Evolutionary conservation across 2,329 filamentous ascomycete genomes (phyloP).

Genomic region (Ophiostoma sp.): DNA sequence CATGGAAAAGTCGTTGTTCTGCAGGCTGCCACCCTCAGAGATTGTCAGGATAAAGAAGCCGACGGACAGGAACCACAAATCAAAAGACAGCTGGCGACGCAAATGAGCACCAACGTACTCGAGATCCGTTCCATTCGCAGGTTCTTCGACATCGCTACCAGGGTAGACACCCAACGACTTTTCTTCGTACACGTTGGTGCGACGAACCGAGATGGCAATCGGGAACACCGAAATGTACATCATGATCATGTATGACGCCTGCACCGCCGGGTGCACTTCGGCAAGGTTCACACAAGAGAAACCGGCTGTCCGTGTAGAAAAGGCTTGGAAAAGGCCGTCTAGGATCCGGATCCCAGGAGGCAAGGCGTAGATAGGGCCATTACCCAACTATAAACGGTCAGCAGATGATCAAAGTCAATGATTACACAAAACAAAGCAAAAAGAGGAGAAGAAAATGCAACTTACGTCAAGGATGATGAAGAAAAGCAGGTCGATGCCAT

Average conservation of each 20-base stretch:
- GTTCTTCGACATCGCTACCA: conserved; percentile 43
- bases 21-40: conserved; percentile 69
- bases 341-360: conserved; percentile 71
- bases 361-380: conserved; percentile 60
- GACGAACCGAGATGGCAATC: conserved; percentile 88
- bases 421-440: background rate
- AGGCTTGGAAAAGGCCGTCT: conserved; percentile 84
- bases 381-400: conserved; percentile 55
- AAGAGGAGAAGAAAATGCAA: conserved; percentile 26
- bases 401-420: background rate
- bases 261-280: conserved; percentile 78
- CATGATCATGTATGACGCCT: conserved; percentile 94
- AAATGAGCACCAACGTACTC: conserved; percentile 90
- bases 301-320: conserved; percentile 83
- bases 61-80: conserved; percentile 93
- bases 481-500: conserved; percentile 78
- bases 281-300: conserved; percentile 77
- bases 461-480: conserved; percentile 87
- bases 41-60: conserved; percentile 92
- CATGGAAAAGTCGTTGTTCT: conserved; percentile 58
- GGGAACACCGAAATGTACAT: conserved; percentile 99
- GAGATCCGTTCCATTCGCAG: conserved; percentile 54
- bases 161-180: conserved; percentile 71
- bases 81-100: conserved; percentile 88
- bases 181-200: conserved; percentile 96